These are phyloP conservation scores for Candida tibetensis DNA, from an alignment of 805 yeast genomes.

Conservation along the genomic window DNA sequence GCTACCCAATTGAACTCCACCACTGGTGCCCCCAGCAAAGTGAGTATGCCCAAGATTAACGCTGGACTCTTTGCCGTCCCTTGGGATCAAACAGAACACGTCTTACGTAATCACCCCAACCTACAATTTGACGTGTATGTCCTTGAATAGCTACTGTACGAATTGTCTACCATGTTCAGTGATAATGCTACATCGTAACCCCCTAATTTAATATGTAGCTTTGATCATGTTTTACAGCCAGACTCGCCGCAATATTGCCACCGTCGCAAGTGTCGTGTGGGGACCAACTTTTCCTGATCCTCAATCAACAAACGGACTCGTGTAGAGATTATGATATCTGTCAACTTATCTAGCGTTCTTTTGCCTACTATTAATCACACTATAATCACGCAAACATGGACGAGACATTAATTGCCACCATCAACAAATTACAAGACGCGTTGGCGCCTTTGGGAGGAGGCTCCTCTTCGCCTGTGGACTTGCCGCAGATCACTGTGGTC, in stretches of 20 bases:
- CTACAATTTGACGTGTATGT: conserved; percentile 47
- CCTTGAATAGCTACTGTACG: too few relatives aligned
- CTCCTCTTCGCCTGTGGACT: conserved; percentile 79
- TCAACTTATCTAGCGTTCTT: neutral
- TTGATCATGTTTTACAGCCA: too few relatives aligned
- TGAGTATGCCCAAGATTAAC: conserved; percentile 72
- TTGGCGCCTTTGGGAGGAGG: conserved; percentile 65
- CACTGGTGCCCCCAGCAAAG: conserved; percentile 8
- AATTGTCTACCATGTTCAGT: too few relatives aligned
- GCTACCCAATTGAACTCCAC: conserved; percentile 29
- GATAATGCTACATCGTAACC: too few relatives aligned
- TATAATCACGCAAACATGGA: conserved; percentile 48
- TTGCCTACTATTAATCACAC: neutral
- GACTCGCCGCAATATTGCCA: too few relatives aligned
- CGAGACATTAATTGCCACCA: conserved; percentile 73
- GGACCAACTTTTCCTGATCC: too few relatives aligned
- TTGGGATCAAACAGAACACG: conserved; percentile 65
- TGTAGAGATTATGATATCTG: neutral
- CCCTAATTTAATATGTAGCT: too few relatives aligned
- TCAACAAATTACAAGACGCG: conserved; percentile 78
- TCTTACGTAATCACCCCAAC: conserved; percentile 32
- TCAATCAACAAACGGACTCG: too few relatives aligned
- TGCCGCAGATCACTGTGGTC: conserved; percentile 93
- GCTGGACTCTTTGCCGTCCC: conserved; percentile 80
- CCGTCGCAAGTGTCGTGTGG: too few relatives aligned